Evolutionary conservation across 805 yeast species (phyloP), one percentile per base, ranked within the genome.

Genomic region (Clavispora santaluciae): DNA sequence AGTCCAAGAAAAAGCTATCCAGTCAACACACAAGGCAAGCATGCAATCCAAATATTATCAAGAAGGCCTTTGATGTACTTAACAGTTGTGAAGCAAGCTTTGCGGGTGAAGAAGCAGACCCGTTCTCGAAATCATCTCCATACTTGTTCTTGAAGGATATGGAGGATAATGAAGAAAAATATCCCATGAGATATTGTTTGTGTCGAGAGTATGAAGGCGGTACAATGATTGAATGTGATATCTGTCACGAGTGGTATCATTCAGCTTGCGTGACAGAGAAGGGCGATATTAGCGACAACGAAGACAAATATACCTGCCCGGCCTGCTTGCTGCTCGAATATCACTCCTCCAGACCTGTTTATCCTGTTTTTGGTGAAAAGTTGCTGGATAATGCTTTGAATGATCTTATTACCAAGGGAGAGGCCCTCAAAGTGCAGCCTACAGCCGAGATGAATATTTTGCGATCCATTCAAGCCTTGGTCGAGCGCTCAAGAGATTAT

Each of bases 211-310:
- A 60, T 18, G 90, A 82, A 49, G 72, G 49, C 74, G 85, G 57
- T 6, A 71, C 75, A 0, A 82, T 82, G 86, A 76, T 81, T 34
- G 83, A 77, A 43, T 83, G 90, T 61, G 89, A 82, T 46, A 60
- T 57, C 13, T 84, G 91, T 57, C 67, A 73, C 39, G 87, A 82
- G 51, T 82, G 89, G 89, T 83, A 76, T 53, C 90, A 83, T 54
- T 71, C 74, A 35, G 60, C 59, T 12, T 83, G 90, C 58, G 65
- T 83, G 20, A 33, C 33, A 13, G 46, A 39, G 3, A 40, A 46
- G 33, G 37, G 47, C 13, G 31, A 38, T 2, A 42, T 50, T n/a
- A 43, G 48, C n/a, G 43, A 35, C 12, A 43, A 50, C 9, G 46
- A 48, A 17, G 54, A 48, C 17, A 42, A 40, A 21, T 50, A 50